A percentile compares a stretch with the other conserved stretches of the same genome.
These are phyloP conservation scores for Flaveria floridana DNA, from an alignment of 140 eudicot genomes.

Conservation along the genomic window DNA sequence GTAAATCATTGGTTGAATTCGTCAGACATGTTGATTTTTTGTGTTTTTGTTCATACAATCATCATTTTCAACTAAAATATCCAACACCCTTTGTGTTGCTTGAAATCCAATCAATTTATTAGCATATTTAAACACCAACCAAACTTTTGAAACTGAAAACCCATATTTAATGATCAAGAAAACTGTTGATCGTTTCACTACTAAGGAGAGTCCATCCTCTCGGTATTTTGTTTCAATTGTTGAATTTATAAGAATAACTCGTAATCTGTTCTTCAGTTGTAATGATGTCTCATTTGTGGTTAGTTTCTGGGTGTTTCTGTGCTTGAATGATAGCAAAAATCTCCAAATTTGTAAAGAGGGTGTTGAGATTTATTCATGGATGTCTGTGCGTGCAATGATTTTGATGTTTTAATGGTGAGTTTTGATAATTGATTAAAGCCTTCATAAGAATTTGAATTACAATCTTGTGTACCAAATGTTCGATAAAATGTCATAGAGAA, in stretches of 20 bases:
- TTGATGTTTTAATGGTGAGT: slow-evolving; percentile 29
- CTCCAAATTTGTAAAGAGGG: background rate
- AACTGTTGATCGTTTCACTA: slow-evolving; percentile 27
- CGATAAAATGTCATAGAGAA: slow-evolving; percentile 21
- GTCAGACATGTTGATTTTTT: too few relatives aligned
- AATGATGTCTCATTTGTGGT: background rate
- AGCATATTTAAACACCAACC: slow-evolving; percentile 4
- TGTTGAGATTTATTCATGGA: slow-evolving; percentile 29
- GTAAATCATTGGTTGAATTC: too few relatives aligned
- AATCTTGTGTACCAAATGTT: slow-evolving; percentile 14
- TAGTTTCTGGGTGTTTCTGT: background rate
- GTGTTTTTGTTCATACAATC: background rate
- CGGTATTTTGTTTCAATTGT: too few relatives aligned
- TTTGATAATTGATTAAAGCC: background rate
- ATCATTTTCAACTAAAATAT: background rate
- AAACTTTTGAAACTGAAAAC: slow-evolving; percentile 30
- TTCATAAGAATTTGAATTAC: background rate
- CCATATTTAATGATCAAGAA: slow-evolving; percentile 30
- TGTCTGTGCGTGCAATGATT: slow-evolving; percentile 19
- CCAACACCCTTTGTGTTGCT: slow-evolving; percentile 20
- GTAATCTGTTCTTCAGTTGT: background rate
- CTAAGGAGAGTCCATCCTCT: too few relatives aligned
- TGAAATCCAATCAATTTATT: slow-evolving; percentile 25
- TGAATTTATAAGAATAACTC: background rate
- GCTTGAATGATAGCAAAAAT: background rate